Conservation (phyloP, 2,329 filamentous ascomycete species). For the Arthrobotrys sphaeroides region DNA sequence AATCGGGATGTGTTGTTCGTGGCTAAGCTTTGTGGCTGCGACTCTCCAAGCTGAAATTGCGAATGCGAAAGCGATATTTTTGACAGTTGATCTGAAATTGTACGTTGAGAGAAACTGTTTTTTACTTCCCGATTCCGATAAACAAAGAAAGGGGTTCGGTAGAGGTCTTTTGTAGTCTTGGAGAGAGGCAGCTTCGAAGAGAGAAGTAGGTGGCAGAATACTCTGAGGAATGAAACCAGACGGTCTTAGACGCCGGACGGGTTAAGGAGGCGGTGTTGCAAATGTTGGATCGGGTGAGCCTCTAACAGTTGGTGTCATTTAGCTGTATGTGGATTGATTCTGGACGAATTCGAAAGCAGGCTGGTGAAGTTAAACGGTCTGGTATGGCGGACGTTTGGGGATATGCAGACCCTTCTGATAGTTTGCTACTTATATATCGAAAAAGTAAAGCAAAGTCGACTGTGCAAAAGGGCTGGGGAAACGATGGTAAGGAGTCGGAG, state of each 20-base stretch:
- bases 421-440: neutral
- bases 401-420: slow-evolving; percentile 1
- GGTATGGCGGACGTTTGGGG: slow-evolving; percentile 5
- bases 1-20: slow-evolving; percentile 37
- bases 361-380: neutral
- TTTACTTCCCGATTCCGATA: slow-evolving; percentile 17
- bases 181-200: neutral
- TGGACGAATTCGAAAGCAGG: neutral
- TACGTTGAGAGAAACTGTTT: neutral
- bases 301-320: slow-evolving; percentile 49
- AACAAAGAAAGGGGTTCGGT: neutral
- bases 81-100: neutral
- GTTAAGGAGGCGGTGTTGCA: slow-evolving; percentile 52
- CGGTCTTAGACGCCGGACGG: slow-evolving; percentile 12
- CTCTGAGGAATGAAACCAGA: slow-evolving; percentile 16
- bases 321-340: slow-evolving; percentile 25
- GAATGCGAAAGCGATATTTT: neutral
- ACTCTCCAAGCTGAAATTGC: neutral
- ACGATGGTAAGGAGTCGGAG: slow-evolving; percentile 1
- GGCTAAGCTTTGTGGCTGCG: too few relatives aligned
- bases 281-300: slow-evolving; percentile 41
- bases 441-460: neutral
- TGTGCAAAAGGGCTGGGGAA: neutral
- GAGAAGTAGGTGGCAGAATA: neutral
- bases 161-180: neutral